Base-by-base conservation (phyloP, 441 rosid genomes). In the Mallotus repandus region DNA sequence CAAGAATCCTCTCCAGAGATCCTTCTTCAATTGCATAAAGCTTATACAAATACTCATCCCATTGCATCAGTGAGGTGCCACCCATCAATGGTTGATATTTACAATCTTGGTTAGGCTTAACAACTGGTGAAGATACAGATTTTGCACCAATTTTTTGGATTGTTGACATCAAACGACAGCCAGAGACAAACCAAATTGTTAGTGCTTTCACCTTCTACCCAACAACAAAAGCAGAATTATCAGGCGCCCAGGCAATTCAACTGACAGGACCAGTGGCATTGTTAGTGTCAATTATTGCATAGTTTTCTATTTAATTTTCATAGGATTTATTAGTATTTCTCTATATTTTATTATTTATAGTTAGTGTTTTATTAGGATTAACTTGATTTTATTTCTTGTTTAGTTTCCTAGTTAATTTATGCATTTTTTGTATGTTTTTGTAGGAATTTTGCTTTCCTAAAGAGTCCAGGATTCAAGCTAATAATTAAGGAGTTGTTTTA, bases 161-260 rank as follows among this genome's bases (percentile, higher is more conserved):
- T 48, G 99, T 96, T 69, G 98, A 96, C 99, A 96, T 96, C 73
- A 96, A 85, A 68, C 99, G 91, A 84, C 98, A 96, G 63, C 99
- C 99, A 75, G 99, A 93, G 19, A 96, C 89, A 41, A 98, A 96
- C 99, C 99, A 96, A 74, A 93, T 98, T 49, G 98, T 81, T 76
- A 93, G 94, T 65, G 98, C 99, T 87, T 98, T 91, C 77, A 82
- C 81, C 84, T 89, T 96, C 98, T 98, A 96, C 79, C 99, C 98
- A 83, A 96, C 98, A 58, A 98, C 98, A 87, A 96, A 93, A 84
- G 98, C 97, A 82, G 99, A 89, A 85, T 92, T 87, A 86, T 93
- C 98, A 72, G 97, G 99, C 53, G 98, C 91, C 99, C 99, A 96
- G 56, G 91, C 91, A 84, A 96, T 91, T 84, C 88, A 84, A 81